Base-by-base conservation (phyloP, 768 basidiomycete genomes). In the Suillus ampliporus region DNA sequence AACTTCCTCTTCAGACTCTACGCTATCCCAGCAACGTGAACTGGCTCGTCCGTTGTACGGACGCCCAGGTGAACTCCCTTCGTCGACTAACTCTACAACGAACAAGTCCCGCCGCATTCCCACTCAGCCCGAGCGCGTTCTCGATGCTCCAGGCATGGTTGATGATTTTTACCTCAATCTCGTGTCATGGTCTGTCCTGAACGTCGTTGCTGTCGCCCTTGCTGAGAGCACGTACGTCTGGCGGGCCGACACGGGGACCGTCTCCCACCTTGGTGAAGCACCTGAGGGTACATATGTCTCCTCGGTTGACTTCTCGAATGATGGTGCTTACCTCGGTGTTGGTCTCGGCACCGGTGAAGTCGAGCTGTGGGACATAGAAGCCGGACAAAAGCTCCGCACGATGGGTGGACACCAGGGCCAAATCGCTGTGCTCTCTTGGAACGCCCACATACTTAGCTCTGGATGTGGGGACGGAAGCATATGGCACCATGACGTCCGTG, bases 131-230 rank as follows among this genome's bases (percentile, higher is more conserved):
- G 92, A 97, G 68, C 86, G 95, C n/a, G 95, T 98, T 9, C 83
- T 99, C 11, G 97, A 99, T 68, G 97, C 97, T 0, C 95, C 95
- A 1, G 94, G 94, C 7, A 89, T 92, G 83, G 83, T 89, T 11
- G 95, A 99, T 67, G 97, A 99, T 75, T 99, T 97, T 75, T 99
- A 99, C 72, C 87, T 99, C 71, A 99, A 99, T 74, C 82, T 99
- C 58, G 75, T 98, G 57, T 85, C 89, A 19, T 99, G 97, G 97
- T 91, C 91, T 40, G 84, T 83, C 46, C 85, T 86, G 67, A 98
- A 99, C 74, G 79, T 89, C 31, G 87, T 99, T 13, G 95, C 92
- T 2, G 96, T 99, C 60, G 97, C 92, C 0, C 85, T 99, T 13
- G 92, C 89, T 50, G 88, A 91, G 47, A 84, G 84, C 53, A 95